Base-by-base conservation (phyloP, 2,329 filamentous ascomycete species). In the Apiospora rasikravindrae region DNA sequence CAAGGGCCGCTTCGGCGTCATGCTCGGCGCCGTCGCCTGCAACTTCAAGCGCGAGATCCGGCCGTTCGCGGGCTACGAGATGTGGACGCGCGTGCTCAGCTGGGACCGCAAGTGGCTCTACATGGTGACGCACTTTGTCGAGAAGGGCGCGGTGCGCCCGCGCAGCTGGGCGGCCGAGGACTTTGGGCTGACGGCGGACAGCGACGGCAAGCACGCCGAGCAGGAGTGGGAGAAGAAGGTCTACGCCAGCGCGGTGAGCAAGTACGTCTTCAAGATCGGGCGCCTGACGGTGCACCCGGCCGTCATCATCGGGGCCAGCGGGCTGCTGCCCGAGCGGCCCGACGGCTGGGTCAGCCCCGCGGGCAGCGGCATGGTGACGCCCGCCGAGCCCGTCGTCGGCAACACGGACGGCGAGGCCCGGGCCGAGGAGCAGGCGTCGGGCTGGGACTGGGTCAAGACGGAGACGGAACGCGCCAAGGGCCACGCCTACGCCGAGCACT, bases 61-160 rank as follows among this genome's bases (percentile, higher is more conserved):
- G 71, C 89, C 92, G 0, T 92, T 91, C 77, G 86, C 91, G 78
- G 81, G 83, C 19, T 96, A 92, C 81, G 92, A 95, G 84, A 89
- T 95, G 82, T 93, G 92, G 88, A 91, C 87, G 44, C 87, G 91
- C 57, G 80, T 96, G 19, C 85, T 95, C 26, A 84, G 86, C 73
- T 96, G 93, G 93, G 93, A 96, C 82, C 87, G 90, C 77, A 96
- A 96, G 83, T 96, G 93, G 93, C 78, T 95, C 73, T 95, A 94
- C 80, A 87, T 95, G 51, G 84, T 94, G 45, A 93, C 90, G 29
- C 92, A 93, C 79, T 95, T 93, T 76, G 87, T 95, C 8, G 88
- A 89, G 80, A 86, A 86, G 77, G 90, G 89, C 69, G 84, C 87
- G 51, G 89, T 89, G 11, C 83, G 82, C 75, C 90, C 90, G 0